Base-by-base conservation (phyloP, 2,329 filamentous ascomycete species). In the Verruconis gallopava region DNA sequence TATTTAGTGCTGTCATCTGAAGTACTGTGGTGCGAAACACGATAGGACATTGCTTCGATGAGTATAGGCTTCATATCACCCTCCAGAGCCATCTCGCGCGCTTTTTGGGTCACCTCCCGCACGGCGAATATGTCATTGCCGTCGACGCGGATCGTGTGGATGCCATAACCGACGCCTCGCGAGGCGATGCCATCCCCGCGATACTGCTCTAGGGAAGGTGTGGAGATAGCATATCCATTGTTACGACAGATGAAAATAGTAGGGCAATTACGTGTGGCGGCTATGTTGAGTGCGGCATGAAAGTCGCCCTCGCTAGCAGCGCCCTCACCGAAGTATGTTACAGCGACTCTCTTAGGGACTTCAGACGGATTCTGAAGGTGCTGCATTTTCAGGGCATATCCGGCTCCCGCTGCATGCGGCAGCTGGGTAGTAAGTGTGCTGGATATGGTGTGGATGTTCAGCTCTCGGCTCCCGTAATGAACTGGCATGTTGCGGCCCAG, bases 1-100 rank as follows among this genome's bases (percentile, higher is more conserved):
- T 98, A 98, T 1, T 91, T 91, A 55, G 95, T 98, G 19, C 83
- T 91, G 63, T 98, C 91, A 56, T 98, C 91, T 0, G 83, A 91
- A 1, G 91, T 98, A 61, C 85, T 94, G 65, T 98, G 91, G 58
- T 98, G 86, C 4, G 84, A 89, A 34, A 96, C 88, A n/a, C 91
- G 85, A 63, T 98, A 98, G 18, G 84, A 89, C 84, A 98, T 93
- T 43, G 86, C 86, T 63, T 98, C 91, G 32, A 98, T 81, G 5
- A 98, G 67, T 0, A 98, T 74, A 0, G 85, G 86, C 48, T 74
- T 77, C 3, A 85, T 83, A n/a, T 84, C 85, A 34, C 84, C 77
- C 43, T 81, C 68, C 3, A 96, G 70, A 0, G 89, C 88, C 54
- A 89, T 75, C 38, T 75, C 71, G 2, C 88, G 74, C 0, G 91